Evolutionary conservation across 2,329 filamentous ascomycete genomes (phyloP), one percentile per base, ranked within the genome.

Genomic region (Akanthomyces lecanii): DNA sequence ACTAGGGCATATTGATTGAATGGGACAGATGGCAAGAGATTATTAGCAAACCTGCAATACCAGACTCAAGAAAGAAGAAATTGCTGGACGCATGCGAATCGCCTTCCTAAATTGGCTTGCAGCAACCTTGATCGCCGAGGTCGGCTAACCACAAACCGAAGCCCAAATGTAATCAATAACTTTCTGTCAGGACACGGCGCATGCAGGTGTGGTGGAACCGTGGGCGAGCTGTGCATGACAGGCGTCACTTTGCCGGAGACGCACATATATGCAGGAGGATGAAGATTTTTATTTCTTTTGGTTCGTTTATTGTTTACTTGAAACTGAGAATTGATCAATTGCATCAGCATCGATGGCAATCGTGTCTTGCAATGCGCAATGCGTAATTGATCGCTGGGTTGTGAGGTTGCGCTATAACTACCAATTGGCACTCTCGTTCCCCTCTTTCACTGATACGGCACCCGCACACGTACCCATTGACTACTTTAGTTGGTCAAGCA

Each of bases 91-190:
- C 45, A 21, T 51, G 55, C 44, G n/a, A 42, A 33, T 60, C 33
- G 57, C 57, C 57, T 60, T 51, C 57, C 57, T 60, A 52, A 60
- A 12, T 16, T 8, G 57, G 57, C 21, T 30, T 30, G 57, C 45
- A 40, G 36, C 47, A 33, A 60, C 57, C 47, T 60, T 51, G 57
- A 60, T 60, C 57, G 36, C 33, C 47, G 36, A 30, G 16, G 47
- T 52, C 57, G 57, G 57, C 47, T 51, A 44, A 40, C 45, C 16
- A 52, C 33, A 40, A 51, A 30, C 48, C 57, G 47, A 60, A 44
- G 36, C 23, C 47, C 57, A 48, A 48, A 52, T 23, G 23, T 50
- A 30, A 50, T 40, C 21, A 60, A 51, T 18, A 52, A 18, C 33
- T 40, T 14, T 1, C 53, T 44, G 53, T 8, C 18, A 57, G 33